Conservation (phyloP, 345 rosid genomes). For the Corymbia maculata region DNA sequence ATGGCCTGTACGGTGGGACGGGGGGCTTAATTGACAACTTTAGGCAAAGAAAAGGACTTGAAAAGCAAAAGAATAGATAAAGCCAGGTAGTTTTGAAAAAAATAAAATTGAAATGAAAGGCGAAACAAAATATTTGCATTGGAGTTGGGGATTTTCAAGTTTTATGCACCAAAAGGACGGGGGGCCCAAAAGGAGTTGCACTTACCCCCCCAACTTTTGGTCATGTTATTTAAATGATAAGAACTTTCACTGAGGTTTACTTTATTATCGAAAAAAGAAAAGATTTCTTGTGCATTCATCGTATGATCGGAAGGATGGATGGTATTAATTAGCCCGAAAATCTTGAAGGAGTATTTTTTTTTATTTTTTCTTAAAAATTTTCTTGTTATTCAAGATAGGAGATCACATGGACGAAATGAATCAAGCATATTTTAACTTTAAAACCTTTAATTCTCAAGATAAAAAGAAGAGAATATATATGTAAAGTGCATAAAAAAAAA, state of each 20-base stretch:
- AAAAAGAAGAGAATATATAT: background rate
- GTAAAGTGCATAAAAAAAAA: background rate
- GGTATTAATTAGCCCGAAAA: background rate
- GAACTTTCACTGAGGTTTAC: background rate
- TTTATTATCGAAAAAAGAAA: background rate
- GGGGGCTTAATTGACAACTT: background rate
- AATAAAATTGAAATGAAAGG: background rate
- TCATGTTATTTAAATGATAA: background rate
- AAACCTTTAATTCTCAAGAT: background rate
- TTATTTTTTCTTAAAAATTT: background rate
- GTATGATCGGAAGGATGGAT: background rate
- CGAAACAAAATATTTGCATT: background rate
- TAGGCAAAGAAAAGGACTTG: background rate
- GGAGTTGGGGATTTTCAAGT: background rate
- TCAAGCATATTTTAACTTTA: fast-evolving
- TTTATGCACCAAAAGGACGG: background rate
- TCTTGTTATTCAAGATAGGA: too few relatives aligned
- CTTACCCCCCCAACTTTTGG: background rate
- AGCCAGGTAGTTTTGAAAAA: background rate
- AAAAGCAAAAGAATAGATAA: background rate
- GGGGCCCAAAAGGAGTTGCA: background rate
- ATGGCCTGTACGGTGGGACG: background rate
- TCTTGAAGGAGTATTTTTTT: background rate
- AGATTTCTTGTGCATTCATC: too few relatives aligned
- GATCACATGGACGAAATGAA: fast-evolving